phyloP scores from a whole-genome alignment of 2,329 filamentous ascomycete genomes.

The Colletotrichum musae region DNA sequence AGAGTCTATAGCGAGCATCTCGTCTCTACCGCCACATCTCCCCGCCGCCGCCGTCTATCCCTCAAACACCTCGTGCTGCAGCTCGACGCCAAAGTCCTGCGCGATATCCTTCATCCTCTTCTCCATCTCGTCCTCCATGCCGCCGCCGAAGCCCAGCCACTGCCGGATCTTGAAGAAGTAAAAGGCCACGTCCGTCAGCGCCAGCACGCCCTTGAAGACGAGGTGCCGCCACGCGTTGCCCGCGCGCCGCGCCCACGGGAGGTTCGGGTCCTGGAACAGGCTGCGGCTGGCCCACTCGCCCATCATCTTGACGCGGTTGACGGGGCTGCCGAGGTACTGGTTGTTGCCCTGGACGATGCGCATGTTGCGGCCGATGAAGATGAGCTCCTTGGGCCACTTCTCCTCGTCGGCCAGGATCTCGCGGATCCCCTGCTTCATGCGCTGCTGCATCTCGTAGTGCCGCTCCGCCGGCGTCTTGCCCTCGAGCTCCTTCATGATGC shows the following conservation, averaged over 20 bases:
- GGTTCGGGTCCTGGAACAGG: conserved; percentile 80
- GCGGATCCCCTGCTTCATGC: conserved; percentile 78
- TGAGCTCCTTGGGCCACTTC: conserved; percentile 90
- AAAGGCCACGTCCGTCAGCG: conserved; percentile 85
- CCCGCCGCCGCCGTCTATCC: conserved; percentile 64
- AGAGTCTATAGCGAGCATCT: background rate
- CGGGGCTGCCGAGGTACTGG: conserved; percentile 88
- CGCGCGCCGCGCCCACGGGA: conserved; percentile 74
- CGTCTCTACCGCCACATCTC: background rate
- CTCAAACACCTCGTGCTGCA: conserved; percentile 91
- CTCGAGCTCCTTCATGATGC: conserved; percentile 76
- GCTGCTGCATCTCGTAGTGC: conserved; percentile 90
- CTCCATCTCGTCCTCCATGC: conserved; percentile 97
- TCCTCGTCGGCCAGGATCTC: conserved; percentile 86
- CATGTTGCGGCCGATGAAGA: conserved; percentile 93
- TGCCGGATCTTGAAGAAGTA: conserved; percentile 86
- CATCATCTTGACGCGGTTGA: conserved; percentile 95
- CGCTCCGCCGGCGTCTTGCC: conserved; percentile 75
- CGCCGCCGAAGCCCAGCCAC: conserved; percentile 80
- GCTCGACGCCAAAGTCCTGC: conserved; percentile 90
- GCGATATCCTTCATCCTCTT: conserved; percentile 88
- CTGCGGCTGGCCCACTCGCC: conserved; percentile 90
- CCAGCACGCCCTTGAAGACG: conserved; percentile 84
- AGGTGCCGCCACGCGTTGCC: conserved; percentile 82
- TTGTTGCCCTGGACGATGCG: conserved; percentile 95